A percentile compares a stretch with the other conserved stretches of the same genome.
These are phyloP conservation scores for Agaricus bisporus DNA, from an alignment of 768 basidiomycete genomes.

Conservation along the genomic window DNA sequence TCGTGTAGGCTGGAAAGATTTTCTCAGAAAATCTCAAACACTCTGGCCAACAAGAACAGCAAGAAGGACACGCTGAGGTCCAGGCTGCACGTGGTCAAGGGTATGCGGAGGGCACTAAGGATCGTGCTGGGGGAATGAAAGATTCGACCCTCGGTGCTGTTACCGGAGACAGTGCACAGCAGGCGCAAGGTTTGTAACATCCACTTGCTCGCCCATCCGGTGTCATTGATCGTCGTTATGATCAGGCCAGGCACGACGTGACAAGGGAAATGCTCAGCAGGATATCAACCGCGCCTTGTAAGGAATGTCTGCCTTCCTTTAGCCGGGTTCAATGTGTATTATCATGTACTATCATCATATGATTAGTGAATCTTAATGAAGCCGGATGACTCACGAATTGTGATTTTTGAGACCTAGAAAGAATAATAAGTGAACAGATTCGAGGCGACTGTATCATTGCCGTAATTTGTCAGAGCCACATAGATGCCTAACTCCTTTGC, in stretches of 20 bases:
- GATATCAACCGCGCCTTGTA: constrained; percentile 10
- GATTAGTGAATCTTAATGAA: no score
- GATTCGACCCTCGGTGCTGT: constrained; percentile 40
- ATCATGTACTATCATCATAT: neutral
- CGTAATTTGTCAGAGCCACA: no score
- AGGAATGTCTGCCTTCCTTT: neutral
- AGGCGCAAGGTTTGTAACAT: constrained; percentile 26
- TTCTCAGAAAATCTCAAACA: constrained; percentile 38
- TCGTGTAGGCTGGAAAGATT: constrained; percentile 19
- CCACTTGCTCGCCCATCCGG: neutral
- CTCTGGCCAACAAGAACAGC: constrained; percentile 43
- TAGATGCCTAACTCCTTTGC: no score
- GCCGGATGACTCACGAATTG: no score
- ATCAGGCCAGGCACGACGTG: constrained; percentile 44
- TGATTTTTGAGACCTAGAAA: no score
- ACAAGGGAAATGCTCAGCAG: constrained; percentile 36
- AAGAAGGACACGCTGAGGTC: constrained; percentile 37
- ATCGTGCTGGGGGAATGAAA: constrained; percentile 37
- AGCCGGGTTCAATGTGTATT: neutral
- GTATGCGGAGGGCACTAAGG: constrained; percentile 38
- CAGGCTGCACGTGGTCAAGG: constrained; percentile 40
- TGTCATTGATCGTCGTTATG: neutral
- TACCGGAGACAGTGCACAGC: constrained; percentile 39
- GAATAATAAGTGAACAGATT: no score
- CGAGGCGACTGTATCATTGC: no score